Evolutionary conservation across 2,329 filamentous ascomycete species (phyloP).

Genomic region (Hypomyces perniciosus): DNA sequence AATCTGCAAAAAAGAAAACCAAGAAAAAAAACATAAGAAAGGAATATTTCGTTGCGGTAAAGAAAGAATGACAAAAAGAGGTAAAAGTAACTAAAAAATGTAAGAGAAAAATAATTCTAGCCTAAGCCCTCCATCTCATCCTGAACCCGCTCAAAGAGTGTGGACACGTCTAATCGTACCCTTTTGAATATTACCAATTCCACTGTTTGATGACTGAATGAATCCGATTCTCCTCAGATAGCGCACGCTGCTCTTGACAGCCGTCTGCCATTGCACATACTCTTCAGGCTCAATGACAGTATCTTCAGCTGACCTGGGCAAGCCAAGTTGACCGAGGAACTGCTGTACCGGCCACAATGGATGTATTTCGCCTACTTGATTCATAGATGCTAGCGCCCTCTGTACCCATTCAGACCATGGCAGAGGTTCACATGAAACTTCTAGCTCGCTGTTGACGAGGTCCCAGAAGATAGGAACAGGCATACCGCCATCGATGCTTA

Average conservation of each 20-base stretch:
- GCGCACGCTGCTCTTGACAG: conserved; percentile 1
- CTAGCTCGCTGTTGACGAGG: conserved; percentile 12
- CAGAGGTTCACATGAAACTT: conserved; percentile 4
- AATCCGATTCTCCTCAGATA: conserved; percentile 5
- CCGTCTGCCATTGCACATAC: background rate
- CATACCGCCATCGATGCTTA: conserved; percentile 14
- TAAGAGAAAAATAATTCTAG: no score
- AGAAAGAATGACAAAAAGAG: no score
- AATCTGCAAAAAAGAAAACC: no score
- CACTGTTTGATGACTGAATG: background rate
- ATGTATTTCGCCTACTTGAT: conserved; percentile 16
- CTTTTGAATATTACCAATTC: background rate
- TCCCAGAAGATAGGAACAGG: conserved; percentile 16
- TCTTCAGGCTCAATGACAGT: background rate
- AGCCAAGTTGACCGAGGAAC: conserved; percentile 13
- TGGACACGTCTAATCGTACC: conserved; percentile 3
- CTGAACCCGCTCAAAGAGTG: no score
- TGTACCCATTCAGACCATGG: conserved; percentile 15
- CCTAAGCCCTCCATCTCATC: no score
- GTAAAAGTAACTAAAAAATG: no score
- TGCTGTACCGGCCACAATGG: conserved; percentile 22
- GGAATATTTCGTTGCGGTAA: no score
- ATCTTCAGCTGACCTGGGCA: background rate
- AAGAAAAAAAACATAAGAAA: no score
- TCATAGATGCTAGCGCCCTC: conserved; percentile 5